A percentile compares a stretch with the other conserved stretches of the same genome.
Evolutionary conservation across 2,329 filamentous ascomycete genomes (phyloP).

Genomic region (Tolypocladium amazonense): DNA sequence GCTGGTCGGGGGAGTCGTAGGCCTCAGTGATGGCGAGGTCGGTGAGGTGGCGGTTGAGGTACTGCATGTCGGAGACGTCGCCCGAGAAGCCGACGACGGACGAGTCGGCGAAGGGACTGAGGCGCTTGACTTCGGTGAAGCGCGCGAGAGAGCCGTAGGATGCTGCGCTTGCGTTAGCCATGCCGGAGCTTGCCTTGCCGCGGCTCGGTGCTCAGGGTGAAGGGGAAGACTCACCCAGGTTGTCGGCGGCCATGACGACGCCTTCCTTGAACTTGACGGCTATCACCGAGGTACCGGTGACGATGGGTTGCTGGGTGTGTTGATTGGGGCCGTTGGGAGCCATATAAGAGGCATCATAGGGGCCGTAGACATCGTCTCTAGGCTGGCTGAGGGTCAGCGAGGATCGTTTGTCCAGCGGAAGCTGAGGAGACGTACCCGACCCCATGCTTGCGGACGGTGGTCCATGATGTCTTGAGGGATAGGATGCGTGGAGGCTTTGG

Average conservation of each 20-base stretch:
- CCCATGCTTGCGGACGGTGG: conserved; percentile 64
- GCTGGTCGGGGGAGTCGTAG: conserved; percentile 45
- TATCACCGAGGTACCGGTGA: conserved; percentile 92
- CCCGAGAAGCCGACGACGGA: conserved; percentile 89
- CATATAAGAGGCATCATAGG: conserved; percentile 83
- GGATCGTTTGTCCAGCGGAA: neutral
- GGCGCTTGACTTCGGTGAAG: conserved; percentile 93
- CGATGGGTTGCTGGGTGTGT: conserved; percentile 85
- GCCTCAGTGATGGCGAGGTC: conserved; percentile 82
- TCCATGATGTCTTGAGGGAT: conserved; percentile 40
- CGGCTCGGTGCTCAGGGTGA: neutral
- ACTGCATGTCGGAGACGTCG: conserved; percentile 98
- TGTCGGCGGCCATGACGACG: conserved; percentile 94
- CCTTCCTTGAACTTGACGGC: conserved; percentile 94
- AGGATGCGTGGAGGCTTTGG: neutral
- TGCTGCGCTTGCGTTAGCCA: conserved; percentile 40
- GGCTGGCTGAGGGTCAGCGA: conserved; percentile 46
- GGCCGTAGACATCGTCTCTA: conserved; percentile 91
- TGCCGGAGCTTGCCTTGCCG: neutral
- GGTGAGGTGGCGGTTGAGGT: conserved; percentile 82
- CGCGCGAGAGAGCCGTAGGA: conserved; percentile 96
- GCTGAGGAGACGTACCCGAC: conserved; percentile 44
- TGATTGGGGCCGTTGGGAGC: conserved; percentile 60
- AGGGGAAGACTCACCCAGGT: conserved; percentile 56
- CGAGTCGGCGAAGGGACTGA: conserved; percentile 76